Base-by-base conservation (phyloP, 345 rosid species). In the Populus ilicifolia region DNA sequence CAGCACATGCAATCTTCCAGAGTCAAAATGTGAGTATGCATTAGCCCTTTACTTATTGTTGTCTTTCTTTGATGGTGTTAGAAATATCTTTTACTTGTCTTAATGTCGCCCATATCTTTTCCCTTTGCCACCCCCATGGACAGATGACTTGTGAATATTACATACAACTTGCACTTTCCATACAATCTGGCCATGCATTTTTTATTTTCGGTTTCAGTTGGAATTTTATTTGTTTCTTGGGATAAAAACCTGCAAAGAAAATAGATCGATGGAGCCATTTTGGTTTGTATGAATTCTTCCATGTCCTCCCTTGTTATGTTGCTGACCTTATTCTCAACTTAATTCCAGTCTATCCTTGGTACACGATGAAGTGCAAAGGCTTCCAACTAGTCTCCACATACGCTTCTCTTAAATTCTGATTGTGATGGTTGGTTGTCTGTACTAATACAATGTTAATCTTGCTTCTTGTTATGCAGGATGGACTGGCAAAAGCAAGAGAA, bases 1-100 rank as follows among this genome's bases (percentile, higher is more conserved):
- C 93, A 62, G 98, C 97, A 29, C 89, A 91, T 84, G 89, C 93
- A 72, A 85, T 89, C 83, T 90, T 90, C 88, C 97, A 87, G 83
- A 84, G 73, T 87, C 91, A 89, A 56, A 87, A 83, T 83, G 99
- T 96, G 78, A 96, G 99, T 83, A 68, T 63, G 38, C 59, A 44
- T 71, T 35, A 62, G 30, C 30, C 6, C 63, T 61, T 5, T 16
- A 7, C 29, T 43, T 0, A 13, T 17, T 13, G 21, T 16, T 61
- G 1, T 44, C 71, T 27, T 77, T 23, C 78, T 69, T 29, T 39
- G 38, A 50, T 59, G 29, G 38, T 36, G 18, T 16, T 62, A 70
- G 39, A 64, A 10, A 64, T 30, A 2, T 13, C 12, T 65, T 64
- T 8, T 21, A 16, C 16, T 41, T 30, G 56, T 44, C 27, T 27